Percentiles rank a stretch among this genome's conserved stretches.
phyloP scores from a whole-genome alignment of 495 filamentous ascomycete species.

The Penicillium robsamsonii region DNA sequence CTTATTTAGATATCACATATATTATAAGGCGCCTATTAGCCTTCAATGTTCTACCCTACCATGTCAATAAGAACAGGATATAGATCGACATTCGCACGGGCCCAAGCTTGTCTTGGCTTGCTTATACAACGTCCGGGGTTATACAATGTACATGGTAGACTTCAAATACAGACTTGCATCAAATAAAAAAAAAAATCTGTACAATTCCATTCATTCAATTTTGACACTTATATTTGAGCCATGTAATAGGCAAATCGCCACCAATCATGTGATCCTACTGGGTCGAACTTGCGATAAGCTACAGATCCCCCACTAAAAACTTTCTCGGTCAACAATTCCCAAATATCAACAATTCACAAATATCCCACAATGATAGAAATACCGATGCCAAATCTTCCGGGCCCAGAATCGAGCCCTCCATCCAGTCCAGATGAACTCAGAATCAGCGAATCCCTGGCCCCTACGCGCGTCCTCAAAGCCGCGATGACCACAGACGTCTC shows the following conservation, averaged over 20 bases:
- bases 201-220: background rate
- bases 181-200: background rate
- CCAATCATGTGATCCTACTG: slow-evolving; percentile 10
- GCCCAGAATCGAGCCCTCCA: slow-evolving; percentile 13
- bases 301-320: slow-evolving; percentile 10
- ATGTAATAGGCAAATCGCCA: slow-evolving; percentile 1
- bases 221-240: background rate
- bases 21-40: background rate
- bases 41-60: background rate
- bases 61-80: background rate
- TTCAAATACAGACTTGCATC: background rate
- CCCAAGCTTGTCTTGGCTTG: slow-evolving; percentile 7
- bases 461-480: slow-evolving; percentile 60
- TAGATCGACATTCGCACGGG: slow-evolving; percentile 4
- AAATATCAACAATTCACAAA: background rate
- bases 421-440: slow-evolving; percentile 32
- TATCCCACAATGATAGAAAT: slow-evolving; percentile 7
- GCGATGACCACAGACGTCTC: slow-evolving; percentile 61
- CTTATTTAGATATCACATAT: background rate
- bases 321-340: background rate
- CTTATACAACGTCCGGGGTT: background rate
- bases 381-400: background rate
- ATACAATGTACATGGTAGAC: background rate
- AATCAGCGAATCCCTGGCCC: slow-evolving; percentile 66
- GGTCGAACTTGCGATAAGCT: slow-evolving; percentile 8